Evolutionary conservation across 768 basidiomycete genomes (phyloP).

Genomic region (Mycena haematopus): DNA sequence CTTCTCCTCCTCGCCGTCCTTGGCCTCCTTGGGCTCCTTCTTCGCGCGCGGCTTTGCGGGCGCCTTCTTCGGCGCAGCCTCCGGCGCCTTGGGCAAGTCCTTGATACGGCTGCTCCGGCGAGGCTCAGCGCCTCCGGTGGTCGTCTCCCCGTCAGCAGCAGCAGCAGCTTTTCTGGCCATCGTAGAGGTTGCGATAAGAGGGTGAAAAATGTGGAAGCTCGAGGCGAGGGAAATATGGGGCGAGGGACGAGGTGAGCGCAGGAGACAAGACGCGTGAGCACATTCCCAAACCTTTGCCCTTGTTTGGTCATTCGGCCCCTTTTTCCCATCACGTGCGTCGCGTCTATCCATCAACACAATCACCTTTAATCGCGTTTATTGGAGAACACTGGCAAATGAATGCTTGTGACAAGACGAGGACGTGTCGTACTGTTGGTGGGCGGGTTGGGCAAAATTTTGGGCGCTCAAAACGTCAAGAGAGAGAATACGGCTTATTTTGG

Average conservation of each 20-base stretch:
- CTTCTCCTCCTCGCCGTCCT: slow-evolving; percentile 47
- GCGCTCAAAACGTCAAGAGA: too few relatives aligned
- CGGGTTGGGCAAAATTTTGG: too few relatives aligned
- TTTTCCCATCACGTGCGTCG: slow-evolving; percentile 25
- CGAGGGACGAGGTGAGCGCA: slow-evolving; percentile 17
- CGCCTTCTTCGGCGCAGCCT: slow-evolving; percentile 56
- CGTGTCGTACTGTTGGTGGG: too few relatives aligned
- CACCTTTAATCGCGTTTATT: slow-evolving; percentile 18
- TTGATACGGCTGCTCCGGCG: slow-evolving; percentile 82
- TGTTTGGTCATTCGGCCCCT: slow-evolving; percentile 8
- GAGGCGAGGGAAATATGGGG: too few relatives aligned
- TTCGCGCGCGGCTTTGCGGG: slow-evolving; percentile 67
- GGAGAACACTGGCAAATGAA: rapidly evolving
- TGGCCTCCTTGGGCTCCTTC: slow-evolving; percentile 49
- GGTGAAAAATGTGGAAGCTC: not conserved
- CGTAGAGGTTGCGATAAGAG: slow-evolving; percentile 1
- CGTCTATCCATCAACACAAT: slow-evolving; percentile 20
- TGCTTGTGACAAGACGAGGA: not conserved
- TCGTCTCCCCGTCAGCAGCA: slow-evolving; percentile 36
- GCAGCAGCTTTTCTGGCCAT: slow-evolving; percentile 79
- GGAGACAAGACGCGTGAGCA: slow-evolving; percentile 25
- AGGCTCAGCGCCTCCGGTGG: slow-evolving; percentile 46
- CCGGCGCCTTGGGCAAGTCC: slow-evolving; percentile 60
- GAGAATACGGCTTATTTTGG: too few relatives aligned
- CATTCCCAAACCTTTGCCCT: not conserved